Percentiles rank a stretch among this genome's conserved stretches.
These are phyloP conservation scores for Aspergillus hancockii DNA, from an alignment of 495 filamentous ascomycete species.

Conservation along the genomic window DNA sequence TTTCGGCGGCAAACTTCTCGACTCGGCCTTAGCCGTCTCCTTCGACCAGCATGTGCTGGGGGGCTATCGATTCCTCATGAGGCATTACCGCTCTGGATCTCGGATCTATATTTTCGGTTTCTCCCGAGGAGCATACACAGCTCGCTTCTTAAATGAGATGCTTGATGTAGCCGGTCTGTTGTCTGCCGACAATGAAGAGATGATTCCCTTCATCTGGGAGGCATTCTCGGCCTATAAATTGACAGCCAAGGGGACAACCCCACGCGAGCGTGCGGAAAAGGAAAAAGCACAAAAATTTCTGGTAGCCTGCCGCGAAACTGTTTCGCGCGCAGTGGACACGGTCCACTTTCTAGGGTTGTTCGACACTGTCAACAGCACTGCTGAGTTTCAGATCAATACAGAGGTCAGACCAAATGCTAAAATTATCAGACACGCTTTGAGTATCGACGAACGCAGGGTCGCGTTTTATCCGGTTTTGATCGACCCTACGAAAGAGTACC, in stretches of 20 bases:
- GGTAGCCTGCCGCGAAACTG: conserved; percentile 70
- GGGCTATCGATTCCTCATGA: conserved; percentile 85
- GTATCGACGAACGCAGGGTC: conserved; percentile 3
- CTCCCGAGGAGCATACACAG: conserved; percentile 75
- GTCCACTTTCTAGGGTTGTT: conserved; percentile 45
- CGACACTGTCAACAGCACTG: conserved; percentile 60
- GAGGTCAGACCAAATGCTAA: not conserved
- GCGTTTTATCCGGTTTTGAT: conserved; percentile 1
- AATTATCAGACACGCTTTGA: not conserved
- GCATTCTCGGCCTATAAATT: conserved; percentile 55
- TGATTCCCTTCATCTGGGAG: conserved; percentile 75
- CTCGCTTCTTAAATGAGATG: conserved; percentile 80
- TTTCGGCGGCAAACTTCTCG: conserved; percentile 52
- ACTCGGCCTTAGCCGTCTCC: conserved; percentile 70
- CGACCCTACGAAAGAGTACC: not conserved
- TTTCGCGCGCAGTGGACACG: conserved; percentile 64
- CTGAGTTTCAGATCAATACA: not conserved
- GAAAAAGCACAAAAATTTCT: conserved; percentile 64
- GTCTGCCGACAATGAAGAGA: conserved; percentile 75
- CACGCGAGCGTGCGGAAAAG: conserved; percentile 47
- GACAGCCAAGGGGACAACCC: conserved; percentile 58
- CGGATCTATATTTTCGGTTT: conserved; percentile 81
- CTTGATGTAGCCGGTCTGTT: conserved; percentile 74
- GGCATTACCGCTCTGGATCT: conserved; percentile 69
- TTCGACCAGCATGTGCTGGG: conserved; percentile 78